Evolutionary conservation across 768 basidiomycete species (phyloP).

Genomic region (Dioszegia aurantiaca): DNA sequence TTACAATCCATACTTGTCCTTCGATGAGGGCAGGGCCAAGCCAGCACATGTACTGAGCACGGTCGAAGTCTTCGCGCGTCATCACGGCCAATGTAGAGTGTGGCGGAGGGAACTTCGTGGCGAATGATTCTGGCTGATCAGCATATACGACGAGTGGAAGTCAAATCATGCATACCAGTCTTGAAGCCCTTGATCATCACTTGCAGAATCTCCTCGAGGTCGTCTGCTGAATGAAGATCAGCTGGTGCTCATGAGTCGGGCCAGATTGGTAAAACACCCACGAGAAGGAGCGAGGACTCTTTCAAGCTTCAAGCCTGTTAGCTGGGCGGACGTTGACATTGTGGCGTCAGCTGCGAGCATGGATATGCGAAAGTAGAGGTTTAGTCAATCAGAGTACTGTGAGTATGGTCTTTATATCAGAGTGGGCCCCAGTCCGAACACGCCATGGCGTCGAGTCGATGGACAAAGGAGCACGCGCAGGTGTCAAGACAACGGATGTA

Average conservation of each 20-base stretch:
- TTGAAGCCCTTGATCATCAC: not conserved
- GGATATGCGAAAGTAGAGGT: too few species aligned
- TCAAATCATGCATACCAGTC: not conserved
- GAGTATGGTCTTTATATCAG: too few species aligned
- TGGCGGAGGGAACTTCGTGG: not conserved
- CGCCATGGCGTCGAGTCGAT: too few species aligned
- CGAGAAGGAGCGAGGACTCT: not conserved
- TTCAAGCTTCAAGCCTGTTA: not conserved
- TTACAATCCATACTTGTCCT: not conserved
- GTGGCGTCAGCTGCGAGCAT: too few species aligned
- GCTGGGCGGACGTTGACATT: too few species aligned
- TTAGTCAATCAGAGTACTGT: too few species aligned
- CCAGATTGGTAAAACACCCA: not conserved
- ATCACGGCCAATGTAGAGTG: not conserved
- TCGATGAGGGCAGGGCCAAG: not conserved
- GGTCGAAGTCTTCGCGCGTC: not conserved
- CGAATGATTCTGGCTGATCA: not conserved
- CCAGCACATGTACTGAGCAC: not conserved
- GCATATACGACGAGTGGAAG: too few species aligned
- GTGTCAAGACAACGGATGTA: too few species aligned
- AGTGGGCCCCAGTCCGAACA: too few species aligned
- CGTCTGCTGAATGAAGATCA: not conserved
- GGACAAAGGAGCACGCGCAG: too few species aligned
- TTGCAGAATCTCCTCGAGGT: not conserved
- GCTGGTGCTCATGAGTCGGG: not conserved